Base-by-base conservation (phyloP, 2,329 filamentous ascomycete species). In the Colletotrichum musicola region DNA sequence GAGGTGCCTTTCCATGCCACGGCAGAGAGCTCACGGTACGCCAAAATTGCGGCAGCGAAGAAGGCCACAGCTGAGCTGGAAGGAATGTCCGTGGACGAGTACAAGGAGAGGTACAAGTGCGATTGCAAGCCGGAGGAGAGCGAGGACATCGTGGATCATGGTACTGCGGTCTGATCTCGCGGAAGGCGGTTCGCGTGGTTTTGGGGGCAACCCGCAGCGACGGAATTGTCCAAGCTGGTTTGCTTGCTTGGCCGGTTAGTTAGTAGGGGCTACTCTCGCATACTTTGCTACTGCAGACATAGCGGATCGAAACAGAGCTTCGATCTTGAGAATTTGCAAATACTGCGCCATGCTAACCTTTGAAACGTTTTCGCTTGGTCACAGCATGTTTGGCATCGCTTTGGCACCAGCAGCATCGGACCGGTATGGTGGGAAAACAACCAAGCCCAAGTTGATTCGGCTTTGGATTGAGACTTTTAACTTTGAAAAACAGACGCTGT, bases 11-110 rank as follows among this genome's bases (percentile, higher is more conserved):
- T 89, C 1, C 84, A 89, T 71, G 88, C 84, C 1, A 82, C 84
- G 42, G 88, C 88, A 1, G 87, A 84, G 72, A 94, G 90, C 58
- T 87, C 88, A 0, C 85, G 92, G 54, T 92, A 94, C 78, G 94
- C 93, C 0, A 95, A 94, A 79, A 78, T 92, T 4, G 84, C 84
- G 13, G 91, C 88, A 1, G 90, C 91, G 13, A 87, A 89, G 72
- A 81, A 82, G 70, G 90, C 90, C 1, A 72, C 92, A 58, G 77
- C 80, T 3, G 76, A 77, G 64, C 68, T 91, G 40, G 74, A 82
- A 56, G 78, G 73, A 0, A 77, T 89, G 73, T 75, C 73, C 3
- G 78, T 83, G 6, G 83, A 83, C 9, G 86, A 90, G 62, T 97
- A 92, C 69, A 84, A 87, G 70, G 77, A 77, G 60, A 81, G 77